Conservation (phyloP, 371 early-diverging fungal genomes). For the Syncephalis fuscata region DNA sequence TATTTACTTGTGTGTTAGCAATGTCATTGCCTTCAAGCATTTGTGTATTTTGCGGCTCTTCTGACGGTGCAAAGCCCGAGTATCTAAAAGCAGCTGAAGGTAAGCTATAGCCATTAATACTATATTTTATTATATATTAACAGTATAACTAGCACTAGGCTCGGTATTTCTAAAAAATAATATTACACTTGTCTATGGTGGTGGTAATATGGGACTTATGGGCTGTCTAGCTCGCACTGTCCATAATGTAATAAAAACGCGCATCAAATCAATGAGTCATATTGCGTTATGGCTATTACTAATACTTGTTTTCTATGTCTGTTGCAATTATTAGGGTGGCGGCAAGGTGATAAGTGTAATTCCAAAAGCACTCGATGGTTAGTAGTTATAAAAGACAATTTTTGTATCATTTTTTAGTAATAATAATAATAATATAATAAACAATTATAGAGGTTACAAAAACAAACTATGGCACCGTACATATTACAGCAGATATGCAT, state of each 20-base stretch:
- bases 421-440: too few species aligned
- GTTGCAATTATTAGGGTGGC: background rate
- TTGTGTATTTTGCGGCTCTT: conserved; percentile 4
- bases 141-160: background rate
- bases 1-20: too few species aligned
- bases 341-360: background rate
- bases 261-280: too few species aligned
- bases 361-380: background rate
- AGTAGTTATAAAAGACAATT: background rate
- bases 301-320: background rate
- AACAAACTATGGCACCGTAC: too few species aligned
- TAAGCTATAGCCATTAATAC: background rate
- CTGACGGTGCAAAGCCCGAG: background rate
- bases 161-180: background rate
- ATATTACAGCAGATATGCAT: too few species aligned
- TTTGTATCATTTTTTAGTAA: too few species aligned
- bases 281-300: too few species aligned
- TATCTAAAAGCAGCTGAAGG: background rate
- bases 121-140: background rate
- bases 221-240: background rate
- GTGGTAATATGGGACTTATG: conserved; percentile 3
- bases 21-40: background rate
- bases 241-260: background rate
- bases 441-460: too few species aligned
- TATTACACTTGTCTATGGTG: conserved; percentile 2